Conservation (phyloP, 2,329 filamentous ascomycete species). For the Allantophomopsis cytisporea region DNA sequence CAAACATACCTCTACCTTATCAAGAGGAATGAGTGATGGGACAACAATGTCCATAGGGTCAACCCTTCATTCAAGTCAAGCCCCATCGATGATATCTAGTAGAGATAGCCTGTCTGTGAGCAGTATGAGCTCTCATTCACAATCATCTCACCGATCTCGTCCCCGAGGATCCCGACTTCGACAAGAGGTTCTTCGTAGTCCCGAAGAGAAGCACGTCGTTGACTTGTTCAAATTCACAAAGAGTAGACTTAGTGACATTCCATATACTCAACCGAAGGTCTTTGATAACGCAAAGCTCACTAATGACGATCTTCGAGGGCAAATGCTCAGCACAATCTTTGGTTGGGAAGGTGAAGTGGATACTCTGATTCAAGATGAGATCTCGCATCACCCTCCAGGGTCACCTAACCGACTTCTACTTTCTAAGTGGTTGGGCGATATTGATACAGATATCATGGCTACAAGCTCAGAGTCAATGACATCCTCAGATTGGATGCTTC, state of each 20-base stretch:
- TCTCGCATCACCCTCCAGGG: constrained; percentile 57
- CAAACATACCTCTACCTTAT: constrained; percentile 35
- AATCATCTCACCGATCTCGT: constrained; percentile 31
- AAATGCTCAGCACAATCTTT: constrained; percentile 91
- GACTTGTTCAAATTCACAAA: constrained; percentile 83
- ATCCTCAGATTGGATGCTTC: constrained; percentile 90
- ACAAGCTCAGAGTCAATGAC: constrained; percentile 78
- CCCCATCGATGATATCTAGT: constrained; percentile 17
- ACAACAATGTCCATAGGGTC: constrained; percentile 59
- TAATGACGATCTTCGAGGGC: constrained; percentile 67
- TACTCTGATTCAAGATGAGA: constrained; percentile 71
- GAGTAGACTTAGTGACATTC: constrained; percentile 67
- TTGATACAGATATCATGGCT: constrained; percentile 68
- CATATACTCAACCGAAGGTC: constrained; percentile 57
- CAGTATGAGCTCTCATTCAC: constrained; percentile 27
- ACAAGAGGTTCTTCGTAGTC: constrained; percentile 68
- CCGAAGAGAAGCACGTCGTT: constrained; percentile 55
- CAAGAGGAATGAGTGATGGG: constrained; percentile 42
- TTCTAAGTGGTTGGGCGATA: constrained; percentile 84
- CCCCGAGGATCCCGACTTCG: constrained; percentile 51
- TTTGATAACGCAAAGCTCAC: constrained; percentile 46
- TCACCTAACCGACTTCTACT: constrained; percentile 73
- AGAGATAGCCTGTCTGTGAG: constrained; percentile 43
- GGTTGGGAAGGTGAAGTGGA: constrained; percentile 84
- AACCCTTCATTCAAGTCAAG: constrained; percentile 26